These are phyloP conservation scores for Paracorniculantispora psalliotae DNA, from an alignment of 2,329 filamentous ascomycete genomes.

Conservation along the genomic window DNA sequence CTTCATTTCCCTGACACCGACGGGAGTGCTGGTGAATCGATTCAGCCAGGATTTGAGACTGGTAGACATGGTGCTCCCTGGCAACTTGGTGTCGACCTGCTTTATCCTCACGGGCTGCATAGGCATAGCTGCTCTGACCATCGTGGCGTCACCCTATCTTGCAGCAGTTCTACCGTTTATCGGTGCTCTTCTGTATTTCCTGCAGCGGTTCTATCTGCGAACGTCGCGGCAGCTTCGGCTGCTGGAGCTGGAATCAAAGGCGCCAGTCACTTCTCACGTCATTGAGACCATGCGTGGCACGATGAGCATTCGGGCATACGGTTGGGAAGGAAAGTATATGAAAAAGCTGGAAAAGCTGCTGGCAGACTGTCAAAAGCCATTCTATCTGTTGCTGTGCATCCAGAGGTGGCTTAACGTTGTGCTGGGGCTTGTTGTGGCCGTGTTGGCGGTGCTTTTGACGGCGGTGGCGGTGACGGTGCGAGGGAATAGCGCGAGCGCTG, in stretches of 20 bases:
- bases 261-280: constrained; percentile 28
- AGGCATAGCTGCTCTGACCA: background rate
- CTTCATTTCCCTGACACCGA: constrained; percentile 8
- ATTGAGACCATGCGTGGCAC: constrained; percentile 41
- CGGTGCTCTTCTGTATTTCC: background rate
- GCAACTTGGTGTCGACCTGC: background rate
- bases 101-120: constrained; percentile 2
- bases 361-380: constrained; percentile 7
- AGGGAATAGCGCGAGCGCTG: constrained; percentile 6
- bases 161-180: constrained; percentile 7
- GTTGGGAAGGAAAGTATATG: constrained; percentile 40
- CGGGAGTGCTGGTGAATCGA: constrained; percentile 12
- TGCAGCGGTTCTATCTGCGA: constrained; percentile 14
- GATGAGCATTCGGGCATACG: constrained; percentile 45
- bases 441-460: constrained; percentile 38
- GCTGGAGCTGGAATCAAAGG: constrained; percentile 26
- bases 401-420: constrained; percentile 39
- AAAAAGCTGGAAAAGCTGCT: constrained; percentile 40
- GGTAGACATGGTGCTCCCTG: constrained; percentile 13
- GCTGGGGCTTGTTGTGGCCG: constrained; percentile 48
- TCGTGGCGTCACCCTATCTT: constrained; percentile 11
- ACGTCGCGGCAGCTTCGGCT: constrained; percentile 15
- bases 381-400: constrained; percentile 9
- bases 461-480: constrained; percentile 31
- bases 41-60: constrained; percentile 16